Percentiles rank a stretch among this genome's conserved stretches.
Conservation (phyloP, 2,329 filamentous ascomycete species). For the Lecanoromycetidae sp. region DNA sequence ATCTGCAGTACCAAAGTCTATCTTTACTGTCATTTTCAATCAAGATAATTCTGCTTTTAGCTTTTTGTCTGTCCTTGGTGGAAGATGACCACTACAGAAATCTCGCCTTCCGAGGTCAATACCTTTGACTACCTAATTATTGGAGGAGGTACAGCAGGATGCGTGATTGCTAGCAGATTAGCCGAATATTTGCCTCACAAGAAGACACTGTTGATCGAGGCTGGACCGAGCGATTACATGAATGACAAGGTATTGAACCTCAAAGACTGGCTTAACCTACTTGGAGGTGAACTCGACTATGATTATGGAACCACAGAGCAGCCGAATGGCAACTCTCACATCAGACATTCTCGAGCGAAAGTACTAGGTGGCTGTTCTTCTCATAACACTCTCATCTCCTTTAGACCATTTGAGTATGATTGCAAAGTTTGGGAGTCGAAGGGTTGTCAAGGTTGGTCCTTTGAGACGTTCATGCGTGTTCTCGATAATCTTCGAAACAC, state of each 20-base stretch:
- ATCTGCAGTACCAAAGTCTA: background rate
- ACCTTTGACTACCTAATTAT: conserved; percentile 77
- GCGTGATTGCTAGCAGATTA: conserved; percentile 68
- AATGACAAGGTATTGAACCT: conserved; percentile 77
- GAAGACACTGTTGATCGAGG: conserved; percentile 72
- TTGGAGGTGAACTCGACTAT: conserved; percentile 81
- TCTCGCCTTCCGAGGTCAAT: conserved; percentile 50
- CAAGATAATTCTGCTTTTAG: background rate
- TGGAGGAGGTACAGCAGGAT: conserved; percentile 75
- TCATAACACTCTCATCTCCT: conserved; percentile 88
- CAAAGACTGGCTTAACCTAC: conserved; percentile 72
- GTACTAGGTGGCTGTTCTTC: conserved; percentile 86
- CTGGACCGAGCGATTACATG: conserved; percentile 77
- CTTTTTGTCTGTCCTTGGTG: background rate
- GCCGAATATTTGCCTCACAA: conserved; percentile 74
- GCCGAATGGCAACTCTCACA: conserved; percentile 78
- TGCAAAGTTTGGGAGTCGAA: conserved; percentile 70
- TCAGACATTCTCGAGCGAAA: conserved; percentile 84
- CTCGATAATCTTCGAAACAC: conserved; percentile 78
- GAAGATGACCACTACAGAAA: conserved; percentile 28
- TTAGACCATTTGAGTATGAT: conserved; percentile 83
- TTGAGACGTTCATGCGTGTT: conserved; percentile 69
- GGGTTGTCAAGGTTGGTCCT: conserved; percentile 76
- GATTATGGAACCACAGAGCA: conserved; percentile 85
- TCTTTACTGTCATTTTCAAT: background rate